Conservation (phyloP, 1,284 basidiomycete genomes). For the Pholiota adiposa region DNA sequence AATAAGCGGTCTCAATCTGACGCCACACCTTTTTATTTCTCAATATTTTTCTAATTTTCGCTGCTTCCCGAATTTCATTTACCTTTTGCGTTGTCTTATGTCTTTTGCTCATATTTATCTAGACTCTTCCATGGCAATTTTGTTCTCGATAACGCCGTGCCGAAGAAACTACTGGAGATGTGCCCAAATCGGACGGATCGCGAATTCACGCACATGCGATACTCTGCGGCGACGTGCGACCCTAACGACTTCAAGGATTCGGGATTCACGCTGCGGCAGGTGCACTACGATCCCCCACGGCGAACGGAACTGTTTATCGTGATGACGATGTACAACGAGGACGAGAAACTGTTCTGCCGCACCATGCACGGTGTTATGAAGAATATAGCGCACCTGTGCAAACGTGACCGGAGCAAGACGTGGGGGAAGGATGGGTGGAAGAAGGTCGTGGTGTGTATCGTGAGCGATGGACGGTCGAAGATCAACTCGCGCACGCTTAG, state of each 20-base stretch:
- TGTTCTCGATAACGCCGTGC: constrained; percentile 86
- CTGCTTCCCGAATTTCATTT: too few species aligned
- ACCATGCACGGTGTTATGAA: constrained; percentile 95
- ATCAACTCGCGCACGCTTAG: constrained; percentile 87
- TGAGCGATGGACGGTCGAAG: constrained; percentile 83
- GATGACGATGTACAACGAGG: constrained; percentile 82
- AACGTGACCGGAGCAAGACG: constrained; percentile 82
- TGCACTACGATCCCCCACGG: constrained; percentile 82
- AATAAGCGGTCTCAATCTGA: too few species aligned
- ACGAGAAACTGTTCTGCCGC: constrained; percentile 83
- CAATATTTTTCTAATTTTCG: too few species aligned
- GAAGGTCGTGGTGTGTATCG: constrained; percentile 72
- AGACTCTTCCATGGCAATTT: constrained; percentile 92
- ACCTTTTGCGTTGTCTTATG: too few species aligned
- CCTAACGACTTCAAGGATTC: constrained; percentile 85
- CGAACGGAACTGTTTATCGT: constrained; percentile 73
- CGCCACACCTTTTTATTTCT: too few species aligned
- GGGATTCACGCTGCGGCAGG: constrained; percentile 82
- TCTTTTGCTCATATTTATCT: neutral
- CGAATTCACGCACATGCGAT: constrained; percentile 95
- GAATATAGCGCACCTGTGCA: constrained; percentile 84
- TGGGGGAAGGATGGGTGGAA: constrained; percentile 99
- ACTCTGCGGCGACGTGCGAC: constrained; percentile 92
- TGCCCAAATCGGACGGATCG: constrained; percentile 76
- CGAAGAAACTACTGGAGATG: constrained; percentile 83